A percentile compares a stretch with the other conserved stretches of the same genome.
Evolutionary conservation across 495 filamentous ascomycete genomes (phyloP).

Genomic region (Talaromyces nanjingensis): DNA sequence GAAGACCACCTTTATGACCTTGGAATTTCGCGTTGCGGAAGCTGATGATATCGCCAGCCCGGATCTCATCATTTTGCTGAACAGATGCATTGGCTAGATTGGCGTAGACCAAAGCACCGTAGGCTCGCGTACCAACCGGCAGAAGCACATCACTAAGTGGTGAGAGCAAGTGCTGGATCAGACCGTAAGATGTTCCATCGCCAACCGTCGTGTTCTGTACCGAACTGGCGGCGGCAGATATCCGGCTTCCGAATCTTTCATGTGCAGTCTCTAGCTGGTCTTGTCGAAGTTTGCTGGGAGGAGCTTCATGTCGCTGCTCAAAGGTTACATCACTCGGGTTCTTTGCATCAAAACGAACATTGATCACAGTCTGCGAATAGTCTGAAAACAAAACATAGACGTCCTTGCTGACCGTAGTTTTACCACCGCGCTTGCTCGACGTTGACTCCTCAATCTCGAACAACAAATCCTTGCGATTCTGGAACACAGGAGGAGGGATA

Average conservation of each 20-base stretch:
- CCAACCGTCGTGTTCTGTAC: conserved; percentile 76
- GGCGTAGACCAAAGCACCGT: conserved; percentile 85
- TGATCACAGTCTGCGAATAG: conserved; percentile 91
- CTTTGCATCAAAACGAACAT: conserved; percentile 67
- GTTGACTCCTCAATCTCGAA: conserved; percentile 75
- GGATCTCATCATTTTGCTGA: conserved; percentile 87
- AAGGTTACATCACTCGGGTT: conserved; percentile 64
- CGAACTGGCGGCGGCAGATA: conserved; percentile 57
- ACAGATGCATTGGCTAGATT: conserved; percentile 92
- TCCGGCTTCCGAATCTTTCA: conserved; percentile 63
- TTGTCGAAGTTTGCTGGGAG: conserved; percentile 78
- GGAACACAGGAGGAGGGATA: conserved; percentile 70
- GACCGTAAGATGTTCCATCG: conserved; percentile 69
- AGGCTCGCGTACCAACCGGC: conserved; percentile 79
- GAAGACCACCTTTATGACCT: conserved; percentile 90
- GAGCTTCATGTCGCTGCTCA: conserved; percentile 82
- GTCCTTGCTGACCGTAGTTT: conserved; percentile 64
- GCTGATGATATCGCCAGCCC: conserved; percentile 86
- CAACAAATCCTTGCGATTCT: conserved; percentile 76
- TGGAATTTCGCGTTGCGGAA: conserved; percentile 94
- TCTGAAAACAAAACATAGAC: conserved; percentile 85
- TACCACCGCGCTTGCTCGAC: conserved; percentile 59
- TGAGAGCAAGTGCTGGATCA: conserved; percentile 71
- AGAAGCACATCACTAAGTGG: conserved; percentile 66
- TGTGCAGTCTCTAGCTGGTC: conserved; percentile 88